These are phyloP conservation scores for Suillus placidus DNA, from an alignment of 768 basidiomycete genomes.

Conservation along the genomic window DNA sequence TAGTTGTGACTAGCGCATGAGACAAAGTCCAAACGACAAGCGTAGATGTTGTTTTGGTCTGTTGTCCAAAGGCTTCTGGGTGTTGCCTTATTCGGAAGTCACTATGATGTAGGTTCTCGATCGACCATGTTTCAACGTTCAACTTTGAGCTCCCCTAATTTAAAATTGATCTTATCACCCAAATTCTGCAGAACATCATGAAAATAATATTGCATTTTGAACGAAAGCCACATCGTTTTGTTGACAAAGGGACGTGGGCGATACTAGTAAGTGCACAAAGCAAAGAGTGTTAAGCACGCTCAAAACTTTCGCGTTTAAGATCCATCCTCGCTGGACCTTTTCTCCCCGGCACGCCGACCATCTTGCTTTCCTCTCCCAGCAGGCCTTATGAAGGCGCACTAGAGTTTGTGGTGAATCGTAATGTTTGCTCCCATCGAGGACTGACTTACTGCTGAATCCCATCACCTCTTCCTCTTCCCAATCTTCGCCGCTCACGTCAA, in stretches of 20 bases:
- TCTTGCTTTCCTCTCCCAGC: conserved; percentile 9
- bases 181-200: background rate
- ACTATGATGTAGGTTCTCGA: too few relatives aligned
- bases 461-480: conserved; percentile 18
- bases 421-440: conserved; percentile 13
- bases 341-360: conserved; percentile 28
- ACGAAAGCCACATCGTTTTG: background rate
- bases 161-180: background rate
- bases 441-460: conserved; percentile 29
- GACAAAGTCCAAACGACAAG: too few relatives aligned
- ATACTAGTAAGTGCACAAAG: background rate
- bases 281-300: background rate
- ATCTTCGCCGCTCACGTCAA: background rate
- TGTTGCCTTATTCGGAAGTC: too few relatives aligned
- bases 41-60: too few relatives aligned
- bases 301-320: background rate
- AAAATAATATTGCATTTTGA: background rate
- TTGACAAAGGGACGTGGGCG: too few relatives aligned
- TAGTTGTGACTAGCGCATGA: too few relatives aligned
- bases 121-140: too few relatives aligned
- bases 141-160: too few relatives aligned
- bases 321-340: too few relatives aligned
- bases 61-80: too few relatives aligned
- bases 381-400: conserved; percentile 20
- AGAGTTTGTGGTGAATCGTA: conserved; percentile 6